Base-by-base conservation (phyloP, 1,139 yeast species). In the Sugiyamaella paludigena region DNA sequence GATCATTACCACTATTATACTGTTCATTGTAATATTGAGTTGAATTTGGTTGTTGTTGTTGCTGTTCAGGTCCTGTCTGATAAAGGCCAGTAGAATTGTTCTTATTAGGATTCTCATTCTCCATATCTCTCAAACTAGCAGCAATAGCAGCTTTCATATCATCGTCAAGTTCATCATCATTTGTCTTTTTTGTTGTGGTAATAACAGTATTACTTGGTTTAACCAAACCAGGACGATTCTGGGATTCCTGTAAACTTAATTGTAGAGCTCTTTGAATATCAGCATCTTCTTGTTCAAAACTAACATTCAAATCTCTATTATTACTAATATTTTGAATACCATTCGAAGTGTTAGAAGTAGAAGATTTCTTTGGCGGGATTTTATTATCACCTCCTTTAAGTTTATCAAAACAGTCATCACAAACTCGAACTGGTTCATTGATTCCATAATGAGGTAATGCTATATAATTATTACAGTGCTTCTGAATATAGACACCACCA, bases 111-210 rank as follows among this genome's bases (percentile, higher is more conserved):
- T 26, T 12, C n/a, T 28, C 35, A 16, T 33, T 33, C 27, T 84
- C 79, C 65, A 84, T 77, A 53, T 88, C 96, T 51, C 77, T 75
- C 55, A 92, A 74, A 67, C 96, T 87, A 1, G 96, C 97, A n/a
- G 87, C 96, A 53, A 92, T 89, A 0, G 98, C 98, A 1, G 94
- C 95, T 64, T 83, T 86, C 82, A 92, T 78, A 38, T 88, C 96
- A 32, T 84, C 94, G 58, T 92, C 98, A 29, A 86, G 87, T 7
- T 84, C 94, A 1, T 81, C 87, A 2, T 66, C 77, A 7, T 51
- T 44, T 24, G 44, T 34, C 40, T 42, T 40, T n/a, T 57, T 37
- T 4, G 54, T 39, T 19, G 42, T 36, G 13, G 36, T 8, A 7
- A 51, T 28, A 4, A 28, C 16, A 3, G 36, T 36, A n/a, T 36